Percentiles rank a stretch among this genome's conserved stretches.
phyloP scores from a whole-genome alignment of 352 stramenopile genomes.

The Elongisporangium prolatum region DNA sequence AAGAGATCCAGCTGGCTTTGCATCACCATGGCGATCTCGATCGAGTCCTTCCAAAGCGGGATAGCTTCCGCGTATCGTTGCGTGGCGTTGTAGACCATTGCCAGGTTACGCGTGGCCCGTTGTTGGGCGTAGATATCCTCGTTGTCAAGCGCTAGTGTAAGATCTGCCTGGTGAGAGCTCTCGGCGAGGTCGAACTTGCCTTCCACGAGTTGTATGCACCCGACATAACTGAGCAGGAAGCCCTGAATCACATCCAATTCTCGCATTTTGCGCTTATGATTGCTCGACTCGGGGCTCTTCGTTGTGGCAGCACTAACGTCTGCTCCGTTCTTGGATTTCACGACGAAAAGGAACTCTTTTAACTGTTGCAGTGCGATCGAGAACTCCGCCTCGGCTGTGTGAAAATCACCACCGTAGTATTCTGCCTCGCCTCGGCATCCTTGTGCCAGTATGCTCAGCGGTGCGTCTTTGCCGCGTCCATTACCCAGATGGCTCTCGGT shows the following conservation, averaged over 20 bases:
- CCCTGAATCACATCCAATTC: slow-evolving; percentile 43
- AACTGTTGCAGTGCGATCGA: slow-evolving; percentile 26
- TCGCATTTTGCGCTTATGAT: slow-evolving; percentile 5
- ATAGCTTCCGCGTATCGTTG: slow-evolving; percentile 44
- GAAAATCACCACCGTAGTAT: slow-evolving; percentile 38
- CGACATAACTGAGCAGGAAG: slow-evolving; percentile 36
- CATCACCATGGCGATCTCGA: slow-evolving; percentile 43
- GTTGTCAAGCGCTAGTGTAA: slow-evolving; percentile 35
- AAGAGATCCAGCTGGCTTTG: slow-evolving; percentile 34
- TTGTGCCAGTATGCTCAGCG: slow-evolving; percentile 18
- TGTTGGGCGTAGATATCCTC: slow-evolving; percentile 54
- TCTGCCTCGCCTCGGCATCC: slow-evolving; percentile 31
- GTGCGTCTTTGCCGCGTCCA: slow-evolving; percentile 14
- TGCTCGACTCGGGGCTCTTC: background rate
- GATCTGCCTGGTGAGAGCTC: slow-evolving; percentile 41
- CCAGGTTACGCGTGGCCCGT: slow-evolving; percentile 47
- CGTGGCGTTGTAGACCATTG: slow-evolving; percentile 33
- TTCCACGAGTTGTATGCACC: slow-evolving; percentile 37
- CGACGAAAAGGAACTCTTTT: slow-evolving; percentile 9
- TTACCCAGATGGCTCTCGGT: slow-evolving; percentile 14
- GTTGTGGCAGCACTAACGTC: background rate
- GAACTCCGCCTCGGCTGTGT: slow-evolving; percentile 33
- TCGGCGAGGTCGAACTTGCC: slow-evolving; percentile 35
- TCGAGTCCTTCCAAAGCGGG: slow-evolving; percentile 43
- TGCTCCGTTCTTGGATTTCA: background rate